Conservation (phyloP, 2,329 filamentous ascomycete genomes). For the Exophiala bonariae region DNA sequence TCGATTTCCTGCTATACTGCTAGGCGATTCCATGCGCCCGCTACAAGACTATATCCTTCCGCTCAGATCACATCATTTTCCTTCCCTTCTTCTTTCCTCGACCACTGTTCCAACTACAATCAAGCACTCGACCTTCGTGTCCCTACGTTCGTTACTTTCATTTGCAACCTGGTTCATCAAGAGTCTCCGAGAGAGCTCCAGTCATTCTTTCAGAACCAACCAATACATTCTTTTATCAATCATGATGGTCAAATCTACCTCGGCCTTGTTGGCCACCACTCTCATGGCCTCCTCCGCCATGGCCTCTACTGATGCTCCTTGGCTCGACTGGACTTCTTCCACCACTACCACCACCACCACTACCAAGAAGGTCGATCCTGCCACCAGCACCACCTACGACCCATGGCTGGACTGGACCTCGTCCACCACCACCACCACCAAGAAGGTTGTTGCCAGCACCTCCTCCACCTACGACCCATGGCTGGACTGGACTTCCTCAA, state of each 20-base stretch:
- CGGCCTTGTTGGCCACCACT: slow-evolving; percentile 11
- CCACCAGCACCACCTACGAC: background rate
- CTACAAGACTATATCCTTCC: slow-evolving; percentile 3
- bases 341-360: background rate
- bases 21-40: background rate
- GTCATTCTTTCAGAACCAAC: slow-evolving; percentile 19
- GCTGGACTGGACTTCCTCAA: slow-evolving; percentile 1
- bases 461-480: slow-evolving; percentile 1
- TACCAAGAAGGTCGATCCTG: background rate
- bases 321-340: background rate
- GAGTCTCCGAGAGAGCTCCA: slow-evolving; percentile 18
- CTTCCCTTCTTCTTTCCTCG: slow-evolving; percentile 3
- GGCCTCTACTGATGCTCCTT: no score
- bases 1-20: no score
- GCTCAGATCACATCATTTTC: background rate
- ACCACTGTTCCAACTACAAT: slow-evolving; percentile 4
- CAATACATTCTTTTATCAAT: slow-evolving; percentile 1
- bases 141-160: slow-evolving; percentile 14
- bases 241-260: slow-evolving; percentile 12
- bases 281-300: slow-evolving; percentile 14
- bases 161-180: slow-evolving; percentile 12
- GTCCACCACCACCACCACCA: slow-evolving; percentile 2
- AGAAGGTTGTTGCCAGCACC: background rate
- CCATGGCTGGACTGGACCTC: slow-evolving; percentile 1
- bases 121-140: slow-evolving; percentile 18